Evolutionary conservation across 768 basidiomycete genomes (phyloP).

Genomic region (Suillus subluteus): DNA sequence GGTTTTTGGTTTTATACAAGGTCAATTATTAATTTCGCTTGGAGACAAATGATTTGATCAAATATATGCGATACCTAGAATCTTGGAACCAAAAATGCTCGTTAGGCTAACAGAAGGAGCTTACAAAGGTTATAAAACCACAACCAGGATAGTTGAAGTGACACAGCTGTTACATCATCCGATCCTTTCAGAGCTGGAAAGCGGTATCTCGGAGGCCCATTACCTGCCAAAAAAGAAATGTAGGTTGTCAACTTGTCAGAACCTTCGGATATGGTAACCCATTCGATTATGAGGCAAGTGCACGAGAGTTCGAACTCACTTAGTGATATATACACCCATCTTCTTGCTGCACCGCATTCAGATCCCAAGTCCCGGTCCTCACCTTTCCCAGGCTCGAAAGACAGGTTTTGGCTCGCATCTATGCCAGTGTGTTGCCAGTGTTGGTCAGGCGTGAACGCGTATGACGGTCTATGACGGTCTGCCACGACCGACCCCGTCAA

Average conservation of each 20-base stretch:
- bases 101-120: neutral
- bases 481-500: too few relatives aligned
- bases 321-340: neutral
- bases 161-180: neutral
- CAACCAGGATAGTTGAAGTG: neutral
- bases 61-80: neutral
- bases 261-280: neutral
- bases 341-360: neutral
- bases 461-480: too few relatives aligned
- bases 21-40: too few relatives aligned
- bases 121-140: neutral
- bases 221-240: neutral
- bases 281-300: neutral
- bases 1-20: too few relatives aligned
- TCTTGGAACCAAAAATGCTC: neutral
- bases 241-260: neutral
- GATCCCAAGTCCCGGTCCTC: neutral
- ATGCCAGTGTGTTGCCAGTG: neutral
- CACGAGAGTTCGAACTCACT: neutral
- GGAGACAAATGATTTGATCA: too few relatives aligned
- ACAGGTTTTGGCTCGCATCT: neutral
- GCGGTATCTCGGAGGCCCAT: neutral
- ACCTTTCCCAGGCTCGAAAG: neutral
- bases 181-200: neutral
- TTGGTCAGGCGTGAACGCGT: too few relatives aligned